A percentile compares a stretch with the other conserved stretches of the same genome.
These are phyloP conservation scores for Melampsora larici-populina DNA, from an alignment of 1,284 basidiomycete species.

Conservation along the genomic window DNA sequence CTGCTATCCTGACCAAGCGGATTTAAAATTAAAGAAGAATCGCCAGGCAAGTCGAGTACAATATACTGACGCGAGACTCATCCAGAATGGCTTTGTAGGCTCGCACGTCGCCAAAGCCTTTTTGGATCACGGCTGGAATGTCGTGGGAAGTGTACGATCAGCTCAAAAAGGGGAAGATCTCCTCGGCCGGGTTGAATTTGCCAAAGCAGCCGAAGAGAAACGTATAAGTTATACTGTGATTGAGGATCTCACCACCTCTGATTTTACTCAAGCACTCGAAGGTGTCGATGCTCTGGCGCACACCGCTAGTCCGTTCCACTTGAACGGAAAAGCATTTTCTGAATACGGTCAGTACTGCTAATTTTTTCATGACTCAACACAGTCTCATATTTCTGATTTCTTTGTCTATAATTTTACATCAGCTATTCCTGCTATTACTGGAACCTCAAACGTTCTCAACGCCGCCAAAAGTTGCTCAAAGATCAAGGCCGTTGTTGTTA, in stretches of 20 bases:
- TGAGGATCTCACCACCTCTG: conserved; percentile 46
- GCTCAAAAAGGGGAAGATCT: conserved; percentile 1
- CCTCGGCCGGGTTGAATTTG: neutral
- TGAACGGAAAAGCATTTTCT: conserved; percentile 55
- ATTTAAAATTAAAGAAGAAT: neutral
- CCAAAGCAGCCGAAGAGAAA: conserved; percentile 6
- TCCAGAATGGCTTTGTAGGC: conserved; percentile 25
- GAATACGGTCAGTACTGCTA: conserved; percentile 48
- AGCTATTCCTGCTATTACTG: conserved; percentile 62
- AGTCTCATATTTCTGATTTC: too few species aligned
- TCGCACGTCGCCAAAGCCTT: conserved; percentile 17
- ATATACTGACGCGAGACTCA: neutral
- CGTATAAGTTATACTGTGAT: neutral
- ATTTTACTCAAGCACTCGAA: conserved; percentile 68
- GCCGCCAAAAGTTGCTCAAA: conserved; percentile 58
- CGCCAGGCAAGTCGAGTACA: neutral
- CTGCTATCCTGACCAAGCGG: neutral
- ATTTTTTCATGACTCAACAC: too few species aligned
- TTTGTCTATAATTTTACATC: neutral
- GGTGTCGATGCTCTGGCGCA: conserved; percentile 64
- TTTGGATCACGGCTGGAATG: conserved; percentile 22
- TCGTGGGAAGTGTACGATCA: conserved; percentile 8
- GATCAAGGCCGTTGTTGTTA: conserved; percentile 62
- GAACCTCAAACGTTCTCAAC: conserved; percentile 63
- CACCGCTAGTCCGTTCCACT: conserved; percentile 60